These are phyloP conservation scores for Aspergillus nidulans DNA, from an alignment of 495 filamentous ascomycete species.

Conservation along the genomic window DNA sequence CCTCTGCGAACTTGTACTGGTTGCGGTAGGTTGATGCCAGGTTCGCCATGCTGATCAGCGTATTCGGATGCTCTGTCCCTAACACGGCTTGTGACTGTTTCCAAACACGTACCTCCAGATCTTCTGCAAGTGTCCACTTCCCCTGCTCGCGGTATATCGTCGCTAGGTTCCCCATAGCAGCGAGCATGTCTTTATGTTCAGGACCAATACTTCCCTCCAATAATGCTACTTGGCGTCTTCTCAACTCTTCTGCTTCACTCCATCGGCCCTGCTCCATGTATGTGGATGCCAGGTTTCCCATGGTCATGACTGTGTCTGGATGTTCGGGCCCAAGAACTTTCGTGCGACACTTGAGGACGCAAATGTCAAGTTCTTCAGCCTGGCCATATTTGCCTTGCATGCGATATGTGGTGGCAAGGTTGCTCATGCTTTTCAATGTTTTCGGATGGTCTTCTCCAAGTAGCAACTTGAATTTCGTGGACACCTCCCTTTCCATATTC, in stretches of 20 bases:
- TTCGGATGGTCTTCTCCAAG: too few species aligned
- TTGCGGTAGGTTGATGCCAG: not conserved
- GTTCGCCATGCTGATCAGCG: not conserved
- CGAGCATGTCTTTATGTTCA: not conserved
- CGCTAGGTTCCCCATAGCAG: not conserved
- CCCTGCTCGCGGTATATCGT: not conserved
- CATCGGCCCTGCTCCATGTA: not conserved
- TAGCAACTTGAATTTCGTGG: too few species aligned
- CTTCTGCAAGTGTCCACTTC: not conserved
- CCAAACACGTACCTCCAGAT: constrained; percentile 1
- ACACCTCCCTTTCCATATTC: too few species aligned
- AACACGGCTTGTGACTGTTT: not conserved
- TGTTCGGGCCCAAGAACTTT: not conserved
- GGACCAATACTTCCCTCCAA: not conserved
- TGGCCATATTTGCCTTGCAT: not conserved
- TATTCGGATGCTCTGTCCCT: not conserved
- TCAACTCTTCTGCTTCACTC: not conserved
- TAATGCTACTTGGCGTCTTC: not conserved
- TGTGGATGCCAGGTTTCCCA: not conserved
- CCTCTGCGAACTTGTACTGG: not conserved
- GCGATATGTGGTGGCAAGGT: not conserved
- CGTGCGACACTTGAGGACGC: not conserved
- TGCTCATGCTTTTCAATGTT: not conserved
- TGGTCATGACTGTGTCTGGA: not conserved
- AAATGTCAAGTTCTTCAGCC: not conserved